phyloP scores from a whole-genome alignment of 352 stramenopile species.

The Phytophthora fragariae region DNA sequence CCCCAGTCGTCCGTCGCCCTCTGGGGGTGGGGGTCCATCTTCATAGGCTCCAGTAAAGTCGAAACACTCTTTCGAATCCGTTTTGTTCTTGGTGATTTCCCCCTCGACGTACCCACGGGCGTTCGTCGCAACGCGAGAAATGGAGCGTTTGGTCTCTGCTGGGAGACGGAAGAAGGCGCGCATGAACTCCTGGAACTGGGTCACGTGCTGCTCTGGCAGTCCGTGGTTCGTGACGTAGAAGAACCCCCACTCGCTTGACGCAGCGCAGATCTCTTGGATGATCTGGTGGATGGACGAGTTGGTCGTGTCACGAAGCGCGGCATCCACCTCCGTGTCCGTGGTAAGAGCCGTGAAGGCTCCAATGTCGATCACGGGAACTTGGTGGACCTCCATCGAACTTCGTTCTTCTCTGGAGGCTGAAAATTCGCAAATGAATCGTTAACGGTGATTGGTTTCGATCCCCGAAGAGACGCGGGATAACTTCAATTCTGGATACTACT shows the following conservation, averaged over 20 bases:
- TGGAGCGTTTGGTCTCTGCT: conserved; percentile 50
- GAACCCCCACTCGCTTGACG: conserved; percentile 90
- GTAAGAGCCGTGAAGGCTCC: neutral
- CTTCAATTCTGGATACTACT: neutral
- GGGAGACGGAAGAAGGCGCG: conserved; percentile 86
- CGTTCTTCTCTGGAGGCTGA: neutral
- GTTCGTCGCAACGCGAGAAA: conserved; percentile 86
- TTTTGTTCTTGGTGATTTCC: conserved; percentile 94
- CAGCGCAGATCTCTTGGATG: conserved; percentile 24
- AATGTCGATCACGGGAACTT: neutral
- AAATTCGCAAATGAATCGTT: neutral
- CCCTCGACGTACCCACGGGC: conserved; percentile 94
- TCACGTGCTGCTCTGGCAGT: conserved; percentile 61
- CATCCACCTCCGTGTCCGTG: neutral
- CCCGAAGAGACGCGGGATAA: neutral
- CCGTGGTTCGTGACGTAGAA: conserved; percentile 93
- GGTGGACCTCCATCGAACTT: neutral
- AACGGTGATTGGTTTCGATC: neutral
- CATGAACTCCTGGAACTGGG: conserved; percentile 70
- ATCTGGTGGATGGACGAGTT: neutral
- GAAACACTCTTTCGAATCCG: conserved; percentile 93
- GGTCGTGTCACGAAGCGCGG: neutral
- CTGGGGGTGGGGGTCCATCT: conserved; percentile 36
- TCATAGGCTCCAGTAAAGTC: conserved; percentile 68
- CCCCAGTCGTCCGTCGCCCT: conserved; percentile 72